Evolutionary conservation across 257 asterid species (phyloP).

Genomic region (Solanum tarijense): DNA sequence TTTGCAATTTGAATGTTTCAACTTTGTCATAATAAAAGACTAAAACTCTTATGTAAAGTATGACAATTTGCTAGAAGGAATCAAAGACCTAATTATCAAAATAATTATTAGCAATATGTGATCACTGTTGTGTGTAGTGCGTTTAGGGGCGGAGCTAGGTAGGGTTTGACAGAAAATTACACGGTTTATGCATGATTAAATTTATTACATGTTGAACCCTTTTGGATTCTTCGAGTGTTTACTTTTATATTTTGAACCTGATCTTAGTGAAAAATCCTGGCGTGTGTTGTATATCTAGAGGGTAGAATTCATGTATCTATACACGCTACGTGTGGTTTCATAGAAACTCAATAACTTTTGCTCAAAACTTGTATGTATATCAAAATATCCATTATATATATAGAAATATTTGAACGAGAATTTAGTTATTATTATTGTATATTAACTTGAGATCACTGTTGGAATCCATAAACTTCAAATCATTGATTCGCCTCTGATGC

Average conservation of each 20-base stretch:
- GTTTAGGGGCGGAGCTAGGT: background rate
- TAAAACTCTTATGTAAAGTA: background rate
- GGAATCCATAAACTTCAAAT: background rate
- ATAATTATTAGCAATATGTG: background rate
- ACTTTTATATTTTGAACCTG: background rate
- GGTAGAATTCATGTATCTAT: background rate
- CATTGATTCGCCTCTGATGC: background rate
- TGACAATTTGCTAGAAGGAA: background rate
- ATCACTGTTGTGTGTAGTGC: background rate
- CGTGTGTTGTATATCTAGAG: background rate
- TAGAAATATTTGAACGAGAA: background rate
- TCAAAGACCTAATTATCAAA: background rate
- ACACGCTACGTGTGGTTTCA: background rate
- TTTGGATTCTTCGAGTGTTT: background rate
- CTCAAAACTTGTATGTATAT: background rate
- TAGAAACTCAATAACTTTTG: background rate
- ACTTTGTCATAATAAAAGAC: background rate
- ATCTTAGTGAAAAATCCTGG: background rate
- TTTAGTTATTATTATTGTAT: background rate
- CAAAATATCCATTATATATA: background rate
- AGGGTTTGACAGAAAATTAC: background rate
- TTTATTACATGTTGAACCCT: background rate
- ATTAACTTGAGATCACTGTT: background rate
- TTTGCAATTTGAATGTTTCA: background rate
- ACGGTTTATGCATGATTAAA: background rate